Conservation (phyloP, 2,329 filamentous ascomycete genomes). For the Monilinia vaccinii-corymbosi region DNA sequence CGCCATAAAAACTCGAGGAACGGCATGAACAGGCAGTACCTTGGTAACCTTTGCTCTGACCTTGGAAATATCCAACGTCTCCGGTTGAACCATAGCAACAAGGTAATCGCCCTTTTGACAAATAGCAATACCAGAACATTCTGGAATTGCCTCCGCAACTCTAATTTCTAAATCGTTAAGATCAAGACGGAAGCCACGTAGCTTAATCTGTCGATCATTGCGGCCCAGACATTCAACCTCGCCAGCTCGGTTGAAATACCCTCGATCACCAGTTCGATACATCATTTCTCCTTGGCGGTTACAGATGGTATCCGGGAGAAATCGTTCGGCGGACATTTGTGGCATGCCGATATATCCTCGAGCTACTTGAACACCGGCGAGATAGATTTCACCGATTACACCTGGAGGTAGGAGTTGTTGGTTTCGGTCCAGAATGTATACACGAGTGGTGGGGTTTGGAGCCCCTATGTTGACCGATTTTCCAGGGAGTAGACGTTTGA, state of each 20-base stretch:
- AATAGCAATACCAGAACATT: slow-evolving; percentile 23
- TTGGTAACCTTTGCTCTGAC: slow-evolving; percentile 9
- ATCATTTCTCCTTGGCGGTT: slow-evolving; percentile 24
- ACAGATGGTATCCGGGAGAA: slow-evolving; percentile 27
- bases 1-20: slow-evolving; percentile 23
- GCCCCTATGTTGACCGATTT: slow-evolving; percentile 31
- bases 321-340: slow-evolving; percentile 27
- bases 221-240: slow-evolving; percentile 34
- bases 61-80: not conserved
- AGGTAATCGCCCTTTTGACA: slow-evolving; percentile 22
- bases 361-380: slow-evolving; percentile 36
- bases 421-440: slow-evolving; percentile 35
- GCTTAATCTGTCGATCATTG: slow-evolving; percentile 35
- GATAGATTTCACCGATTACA: slow-evolving; percentile 34
- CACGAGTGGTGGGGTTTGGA: slow-evolving; percentile 30
- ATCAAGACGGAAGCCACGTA: slow-evolving; percentile 33
- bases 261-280: slow-evolving; percentile 37
- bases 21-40: slow-evolving; percentile 22
- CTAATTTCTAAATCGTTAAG: slow-evolving; percentile 32
- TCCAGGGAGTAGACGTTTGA: slow-evolving; percentile 23
- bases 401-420: slow-evolving; percentile 28
- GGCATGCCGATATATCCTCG: slow-evolving; percentile 34
- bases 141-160: slow-evolving; percentile 15
- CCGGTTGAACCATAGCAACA: slow-evolving; percentile 26
- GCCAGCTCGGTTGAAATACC: slow-evolving; percentile 31